Evolutionary conservation across 495 filamentous ascomycete genomes (phyloP), one percentile per base, ranked within the genome.

Genomic region (Parmelia sp.): DNA sequence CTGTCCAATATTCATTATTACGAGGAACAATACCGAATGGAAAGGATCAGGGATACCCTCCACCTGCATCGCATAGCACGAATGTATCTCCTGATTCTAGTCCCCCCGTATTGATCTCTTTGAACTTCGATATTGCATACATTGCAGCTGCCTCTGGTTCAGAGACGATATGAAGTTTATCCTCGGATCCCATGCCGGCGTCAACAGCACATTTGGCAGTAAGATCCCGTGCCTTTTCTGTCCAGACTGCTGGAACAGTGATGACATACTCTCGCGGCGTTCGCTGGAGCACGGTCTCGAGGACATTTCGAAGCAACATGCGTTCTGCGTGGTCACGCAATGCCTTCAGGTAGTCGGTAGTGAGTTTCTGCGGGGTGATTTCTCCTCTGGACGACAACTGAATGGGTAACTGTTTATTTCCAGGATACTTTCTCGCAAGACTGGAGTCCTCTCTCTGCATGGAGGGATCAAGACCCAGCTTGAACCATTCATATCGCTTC

Each of bases 171-270:
- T n/a, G n/a, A n/a, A n/a, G n/a, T n/a, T n/a, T n/a, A n/a, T n/a
- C n/a, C n/a, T n/a, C n/a, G n/a, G n/a, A 36, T 4, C 35, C 35
- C 35, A 36, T 36, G 35, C 35, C 35, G 35, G 35, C 35, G 35
- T 36, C 70, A 70, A 87, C 82, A 3, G 87, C 87, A 21, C 86
- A 86, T 59, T 79, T 76, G 27, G 84, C 71, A 0, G 85, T 89
- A 15, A 80, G 80, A 62, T 84, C 80, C 73, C 89, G 89, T 37
- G 88, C 88, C 31, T 80, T 80, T 53, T 90, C 87, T 23, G 82
- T 83, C 88, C 87, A 89, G 27, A 90, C 83, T 6, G 80, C 81
- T 3, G 82, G 82, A 6, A 83, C 81, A 1, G 79, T 82, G 51
- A 83, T 70, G 31, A 90, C 82, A 64, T 86, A 88, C 47, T 84